Evolutionary conservation across 2,329 filamentous ascomycete species (phyloP).

Genomic region (Volutella citrinella): DNA sequence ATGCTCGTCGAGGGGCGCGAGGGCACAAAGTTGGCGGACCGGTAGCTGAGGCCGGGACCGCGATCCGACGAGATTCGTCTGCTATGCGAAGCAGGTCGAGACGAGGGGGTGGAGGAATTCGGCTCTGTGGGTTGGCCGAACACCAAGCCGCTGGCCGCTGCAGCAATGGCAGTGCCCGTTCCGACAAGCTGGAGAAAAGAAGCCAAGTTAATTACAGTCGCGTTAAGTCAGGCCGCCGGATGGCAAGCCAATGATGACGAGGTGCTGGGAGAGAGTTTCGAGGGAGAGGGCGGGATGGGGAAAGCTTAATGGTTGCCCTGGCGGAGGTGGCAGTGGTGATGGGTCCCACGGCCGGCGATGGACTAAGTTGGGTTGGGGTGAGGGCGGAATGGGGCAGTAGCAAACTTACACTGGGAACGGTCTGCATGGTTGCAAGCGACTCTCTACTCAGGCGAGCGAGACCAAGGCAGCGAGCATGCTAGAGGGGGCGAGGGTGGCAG

Average conservation of each 20-base stretch:
- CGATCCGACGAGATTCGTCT: slow-evolving; percentile 32
- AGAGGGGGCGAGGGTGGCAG: slow-evolving; percentile 25
- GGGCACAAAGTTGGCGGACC: slow-evolving; percentile 22
- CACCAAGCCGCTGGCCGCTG: slow-evolving; percentile 56
- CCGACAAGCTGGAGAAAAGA: slow-evolving; percentile 51
- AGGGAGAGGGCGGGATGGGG: slow-evolving; percentile 17
- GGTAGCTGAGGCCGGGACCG: slow-evolving; percentile 29
- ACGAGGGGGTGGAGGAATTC: slow-evolving; percentile 27
- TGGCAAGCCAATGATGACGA: slow-evolving; percentile 18
- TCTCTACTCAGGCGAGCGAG: slow-evolving; percentile 36
- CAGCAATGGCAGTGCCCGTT: slow-evolving; percentile 59
- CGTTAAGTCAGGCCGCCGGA: slow-evolving; percentile 16
- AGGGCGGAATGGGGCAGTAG: slow-evolving; percentile 1
- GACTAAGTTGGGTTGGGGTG: slow-evolving; percentile 16
- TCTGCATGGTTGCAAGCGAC: slow-evolving; percentile 49
- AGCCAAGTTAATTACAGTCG: slow-evolving; percentile 19
- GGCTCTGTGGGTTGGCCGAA: slow-evolving; percentile 53
- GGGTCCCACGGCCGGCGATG: slow-evolving; percentile 11
- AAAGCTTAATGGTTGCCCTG: slow-evolving; percentile 23
- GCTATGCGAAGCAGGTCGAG: slow-evolving; percentile 25
- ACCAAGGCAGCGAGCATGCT: slow-evolving; percentile 36
- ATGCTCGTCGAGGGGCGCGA: slow-evolving; percentile 45
- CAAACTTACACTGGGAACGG: slow-evolving; percentile 49
- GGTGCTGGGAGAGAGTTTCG: slow-evolving; percentile 6
- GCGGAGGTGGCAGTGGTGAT: slow-evolving; percentile 21